Percentiles rank a stretch among this genome's conserved stretches.
Evolutionary conservation across 768 basidiomycete genomes (phyloP).

Genomic region (Boletus vinaceobasis): DNA sequence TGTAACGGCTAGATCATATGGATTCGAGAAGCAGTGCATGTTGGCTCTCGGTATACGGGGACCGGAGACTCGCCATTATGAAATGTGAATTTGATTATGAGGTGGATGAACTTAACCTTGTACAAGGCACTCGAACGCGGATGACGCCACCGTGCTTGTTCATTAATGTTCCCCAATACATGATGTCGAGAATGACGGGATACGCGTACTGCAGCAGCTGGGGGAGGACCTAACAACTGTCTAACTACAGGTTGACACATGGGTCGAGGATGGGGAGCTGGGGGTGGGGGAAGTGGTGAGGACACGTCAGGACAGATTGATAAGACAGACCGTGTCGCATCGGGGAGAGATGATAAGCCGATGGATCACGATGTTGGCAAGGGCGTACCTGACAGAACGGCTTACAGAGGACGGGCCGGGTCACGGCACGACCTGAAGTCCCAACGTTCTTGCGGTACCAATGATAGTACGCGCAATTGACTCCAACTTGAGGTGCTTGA

Average conservation of each 20-base stretch:
- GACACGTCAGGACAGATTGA: slow-evolving; percentile 18
- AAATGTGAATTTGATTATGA: slow-evolving; percentile 44
- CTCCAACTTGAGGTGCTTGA: slow-evolving; percentile 84
- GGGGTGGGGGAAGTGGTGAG: slow-evolving; percentile 9
- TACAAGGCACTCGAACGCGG: slow-evolving; percentile 26
- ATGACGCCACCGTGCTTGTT: slow-evolving; percentile 30
- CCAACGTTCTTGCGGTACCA: slow-evolving; percentile 85
- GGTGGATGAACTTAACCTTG: slow-evolving; percentile 39
- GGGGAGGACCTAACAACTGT: slow-evolving; percentile 14
- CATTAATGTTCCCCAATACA: slow-evolving; percentile 35
- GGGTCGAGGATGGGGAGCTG: slow-evolving; percentile 10
- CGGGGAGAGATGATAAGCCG: slow-evolving; percentile 19
- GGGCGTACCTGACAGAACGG: slow-evolving; percentile 24
- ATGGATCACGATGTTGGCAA: slow-evolving; percentile 19
- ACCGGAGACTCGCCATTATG: slow-evolving; percentile 35
- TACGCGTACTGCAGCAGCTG: slow-evolving; percentile 17
- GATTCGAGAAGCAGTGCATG: slow-evolving; percentile 29
- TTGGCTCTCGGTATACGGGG: slow-evolving; percentile 27
- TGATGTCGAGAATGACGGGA: slow-evolving; percentile 28
- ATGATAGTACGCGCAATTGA: slow-evolving; percentile 84
- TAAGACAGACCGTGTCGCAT: slow-evolving; percentile 21
- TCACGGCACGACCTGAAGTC: slow-evolving; percentile 88
- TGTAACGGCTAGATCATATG: slow-evolving; percentile 25
- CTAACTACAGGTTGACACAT: slow-evolving; percentile 28
- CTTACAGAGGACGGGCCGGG: slow-evolving; percentile 16